Evolutionary conservation across 306 rosid species (phyloP).

Genomic region (Crotalaria pallida): DNA sequence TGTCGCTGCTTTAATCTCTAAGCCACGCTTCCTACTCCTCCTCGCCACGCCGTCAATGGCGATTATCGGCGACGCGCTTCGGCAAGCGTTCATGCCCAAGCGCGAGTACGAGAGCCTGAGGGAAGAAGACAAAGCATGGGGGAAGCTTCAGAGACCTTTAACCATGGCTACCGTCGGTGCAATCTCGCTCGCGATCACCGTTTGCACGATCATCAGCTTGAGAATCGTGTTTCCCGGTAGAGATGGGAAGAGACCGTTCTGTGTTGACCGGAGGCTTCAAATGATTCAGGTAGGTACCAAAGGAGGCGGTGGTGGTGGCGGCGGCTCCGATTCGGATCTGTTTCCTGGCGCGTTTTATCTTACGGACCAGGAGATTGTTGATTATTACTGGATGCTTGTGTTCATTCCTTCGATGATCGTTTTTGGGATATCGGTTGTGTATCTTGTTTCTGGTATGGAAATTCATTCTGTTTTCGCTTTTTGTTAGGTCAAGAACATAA

Average conservation of each 20-base stretch:
- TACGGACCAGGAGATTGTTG: slow-evolving; percentile 83
- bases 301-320: slow-evolving; percentile 20
- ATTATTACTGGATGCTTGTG: slow-evolving; percentile 86
- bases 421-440: slow-evolving; percentile 50
- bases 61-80: slow-evolving; percentile 87
- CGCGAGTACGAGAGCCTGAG: slow-evolving; percentile 80
- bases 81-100: slow-evolving; percentile 93
- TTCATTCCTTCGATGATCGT: slow-evolving; percentile 68
- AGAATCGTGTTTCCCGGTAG: slow-evolving; percentile 64
- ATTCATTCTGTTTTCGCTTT: not conserved
- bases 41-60: slow-evolving; percentile 48
- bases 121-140: slow-evolving; percentile 87
- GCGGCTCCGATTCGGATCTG: slow-evolving; percentile 46
- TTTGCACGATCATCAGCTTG: slow-evolving; percentile 52
- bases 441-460: slow-evolving; percentile 73
- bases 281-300: slow-evolving; percentile 42
- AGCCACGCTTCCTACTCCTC: no score
- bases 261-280: slow-evolving; percentile 62
- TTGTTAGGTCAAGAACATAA: not conserved
- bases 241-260: slow-evolving; percentile 58
- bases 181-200: slow-evolving; percentile 34
- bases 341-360: slow-evolving; percentile 62
- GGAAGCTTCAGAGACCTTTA: slow-evolving; percentile 72
- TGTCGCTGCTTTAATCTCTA: no score
- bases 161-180: slow-evolving; percentile 17